These are phyloP conservation scores for Basipetospora chlamydospora DNA, from an alignment of 2,329 filamentous ascomycete genomes.

Conservation along the genomic window DNA sequence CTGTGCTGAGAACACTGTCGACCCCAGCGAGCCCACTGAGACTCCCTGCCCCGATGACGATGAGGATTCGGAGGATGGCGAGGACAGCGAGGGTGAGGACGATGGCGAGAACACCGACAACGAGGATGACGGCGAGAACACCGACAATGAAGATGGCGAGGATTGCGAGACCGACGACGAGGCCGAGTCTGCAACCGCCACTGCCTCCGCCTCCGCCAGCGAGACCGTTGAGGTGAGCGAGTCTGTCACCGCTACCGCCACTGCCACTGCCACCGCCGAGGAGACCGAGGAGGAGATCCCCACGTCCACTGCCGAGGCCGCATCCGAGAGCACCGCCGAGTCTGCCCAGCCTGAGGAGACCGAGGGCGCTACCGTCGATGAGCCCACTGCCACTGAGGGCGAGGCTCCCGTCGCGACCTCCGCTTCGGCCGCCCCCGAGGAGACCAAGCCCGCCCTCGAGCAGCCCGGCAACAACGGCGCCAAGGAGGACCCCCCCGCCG, in stretches of 20 bases:
- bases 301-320: conserved; percentile 3
- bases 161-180: conserved; percentile 4
- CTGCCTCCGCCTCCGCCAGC: conserved; percentile 4
- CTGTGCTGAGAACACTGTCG: no score
- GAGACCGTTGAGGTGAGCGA: conserved; percentile 6
- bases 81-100: no score
- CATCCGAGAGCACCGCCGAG: conserved; percentile 3
- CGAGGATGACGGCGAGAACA: background rate
- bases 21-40: conserved; percentile 18
- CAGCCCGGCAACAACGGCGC: conserved; percentile 15
- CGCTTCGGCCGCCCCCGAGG: conserved; percentile 19
- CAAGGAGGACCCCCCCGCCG: conserved; percentile 15
- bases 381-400: conserved; percentile 8
- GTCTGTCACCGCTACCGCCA: conserved; percentile 3
- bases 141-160: background rate
- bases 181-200: conserved; percentile 2
- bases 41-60: conserved; percentile 10
- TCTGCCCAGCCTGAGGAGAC: conserved; percentile 8
- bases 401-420: conserved; percentile 24
- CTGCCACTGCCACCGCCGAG: conserved; percentile 1
- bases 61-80: conserved; percentile 3
- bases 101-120: conserved; percentile 1
- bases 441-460: conserved; percentile 7
- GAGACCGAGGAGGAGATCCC: conserved; percentile 7
- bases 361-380: conserved; percentile 18